Base-by-base conservation (phyloP, 495 filamentous ascomycete species). In the Parathielavia hyrcaniae region DNA sequence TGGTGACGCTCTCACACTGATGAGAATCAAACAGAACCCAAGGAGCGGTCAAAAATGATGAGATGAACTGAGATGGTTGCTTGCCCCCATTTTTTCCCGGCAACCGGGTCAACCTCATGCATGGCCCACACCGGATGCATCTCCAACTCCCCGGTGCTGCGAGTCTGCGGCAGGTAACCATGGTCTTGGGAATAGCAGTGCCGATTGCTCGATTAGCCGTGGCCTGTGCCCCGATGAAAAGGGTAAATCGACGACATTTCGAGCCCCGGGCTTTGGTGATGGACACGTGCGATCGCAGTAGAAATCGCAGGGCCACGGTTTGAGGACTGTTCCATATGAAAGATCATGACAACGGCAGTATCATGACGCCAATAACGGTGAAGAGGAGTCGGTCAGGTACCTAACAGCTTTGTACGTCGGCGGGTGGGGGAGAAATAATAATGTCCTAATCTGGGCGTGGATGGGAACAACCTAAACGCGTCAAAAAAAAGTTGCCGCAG, bases 111-210 rank as follows among this genome's bases (percentile, higher is more conserved):
- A n/a, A n/a, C n/a, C n/a, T n/a, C n/a, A n/a, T 50, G 53, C 44
- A 48, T 44, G 53, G 53, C 32, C 34, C 53, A 56, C 53, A 35
- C 55, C 55, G 38, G 55, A 50, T 54, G 54, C 55, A 34, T 20
- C 17, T 35, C 51, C 48, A 35, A 46, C 22, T 34, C 55, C 46
- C 45, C 36, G 46, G 4, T 47, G 46, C 54, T 22, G 55, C 58
- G 39, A 55, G 55, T 30, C 45, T 50, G 55, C 55, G 55, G 59
- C 38, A 36, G 23, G 32, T 20, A 61, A 54, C 63, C 63, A 43
- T 61, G 63, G 61, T 52, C 55, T 63, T 63, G 63, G 62, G 41
- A 61, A 54, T 4, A 46, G 20, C 26, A 52, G 32, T 58, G 56
- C 56, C 56, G 41, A 14, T 45, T 55, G 26, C 53, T 38, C 43